Percentiles rank a stretch among this genome's conserved stretches.
phyloP scores from a whole-genome alignment of 495 filamentous ascomycete genomes.

The Aspergillus asperescens region DNA sequence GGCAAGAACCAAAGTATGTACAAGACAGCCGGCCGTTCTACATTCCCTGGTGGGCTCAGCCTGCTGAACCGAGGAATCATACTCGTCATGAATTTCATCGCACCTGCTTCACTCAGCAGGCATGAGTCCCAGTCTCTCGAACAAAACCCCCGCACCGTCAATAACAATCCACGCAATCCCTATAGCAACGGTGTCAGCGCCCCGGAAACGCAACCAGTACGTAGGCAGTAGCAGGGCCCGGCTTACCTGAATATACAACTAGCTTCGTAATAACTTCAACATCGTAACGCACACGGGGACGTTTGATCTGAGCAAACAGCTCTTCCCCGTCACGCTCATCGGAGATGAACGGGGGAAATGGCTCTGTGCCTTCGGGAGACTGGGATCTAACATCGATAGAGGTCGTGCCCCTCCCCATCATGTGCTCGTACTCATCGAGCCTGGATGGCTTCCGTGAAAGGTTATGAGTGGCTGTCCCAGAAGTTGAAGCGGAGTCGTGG shows the following conservation, averaged over 20 bases:
- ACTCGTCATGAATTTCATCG: slow-evolving; percentile 1
- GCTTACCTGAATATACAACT: slow-evolving; percentile 85
- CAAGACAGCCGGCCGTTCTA: slow-evolving; percentile 15
- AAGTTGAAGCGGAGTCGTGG: slow-evolving; percentile 10
- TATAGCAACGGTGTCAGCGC: slow-evolving; percentile 21
- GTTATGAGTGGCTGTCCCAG: slow-evolving; percentile 7
- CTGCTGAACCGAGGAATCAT: slow-evolving; percentile 17
- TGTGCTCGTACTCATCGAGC: slow-evolving; percentile 59
- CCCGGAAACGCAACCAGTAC: not conserved
- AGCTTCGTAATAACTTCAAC: slow-evolving; percentile 96
- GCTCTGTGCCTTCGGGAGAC: slow-evolving; percentile 21
- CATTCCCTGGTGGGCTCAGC: slow-evolving; percentile 10
- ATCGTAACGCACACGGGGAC: slow-evolving; percentile 88
- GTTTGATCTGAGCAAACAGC: slow-evolving; percentile 78
- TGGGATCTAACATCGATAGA: slow-evolving; percentile 23
- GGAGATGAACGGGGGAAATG: slow-evolving; percentile 26
- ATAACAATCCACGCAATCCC: slow-evolving; percentile 74
- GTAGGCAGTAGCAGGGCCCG: not conserved
- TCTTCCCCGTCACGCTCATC: slow-evolving; percentile 62
- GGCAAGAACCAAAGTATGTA: slow-evolving; percentile 13
- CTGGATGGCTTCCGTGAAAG: slow-evolving; percentile 34
- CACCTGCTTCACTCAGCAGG: not conserved
- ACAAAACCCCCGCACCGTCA: slow-evolving; percentile 60
- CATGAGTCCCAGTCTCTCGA: slow-evolving; percentile 59
- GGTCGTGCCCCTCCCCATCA: slow-evolving; percentile 58